Base-by-base conservation (phyloP, 1,139 yeast species). In the Candida glucosophila region DNA sequence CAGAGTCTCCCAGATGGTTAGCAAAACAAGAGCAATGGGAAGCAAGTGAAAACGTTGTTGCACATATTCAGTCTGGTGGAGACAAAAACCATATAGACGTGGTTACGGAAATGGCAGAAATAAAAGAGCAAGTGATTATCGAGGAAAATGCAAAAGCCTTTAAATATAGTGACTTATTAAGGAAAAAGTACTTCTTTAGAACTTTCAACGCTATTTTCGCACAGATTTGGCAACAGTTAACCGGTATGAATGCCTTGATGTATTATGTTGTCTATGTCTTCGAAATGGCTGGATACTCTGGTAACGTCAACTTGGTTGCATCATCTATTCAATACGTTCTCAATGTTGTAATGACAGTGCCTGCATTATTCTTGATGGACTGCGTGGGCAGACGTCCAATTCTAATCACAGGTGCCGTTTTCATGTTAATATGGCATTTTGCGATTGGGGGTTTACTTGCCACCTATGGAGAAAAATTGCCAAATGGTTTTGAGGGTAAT, bases 371-470 rank as follows among this genome's bases (percentile, higher is more conserved):
- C 33, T 56, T 61, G 32, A 49, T 71, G 40, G 79, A 73, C 39
- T 50, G 52, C 28, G 49, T 70, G 43, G 79, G 79, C 30, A 67
- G 78, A 44, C 65, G 78, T 32, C 63, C 62, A 3, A 47, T 63
- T 20, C 47, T 67, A 35, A 41, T 69, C 23, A 36, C 41, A 13
- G 73, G 71, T 22, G 68, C 68, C 17, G 34, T 56, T 20, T 46
- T 53, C 26, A 68, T 45, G 61, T 58, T 34, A 72, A 67, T 29
- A 34, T 54, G 36, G 67, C 72, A 30, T 22, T 50, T 49, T 25
- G 68, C 64, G 8, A 52, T 67, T 20, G 68, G 68, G 2, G 69
- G 69, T 15, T 44, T 67, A 10, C 46, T 70, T 27, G 70, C 67
- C 9, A 41, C 50, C 6, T 67, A 67, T 49, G 49, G 67, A 17